These are phyloP conservation scores for Dictyostelium gargantuum DNA, from an alignment of 208 protist species.

Conservation along the genomic window DNA sequence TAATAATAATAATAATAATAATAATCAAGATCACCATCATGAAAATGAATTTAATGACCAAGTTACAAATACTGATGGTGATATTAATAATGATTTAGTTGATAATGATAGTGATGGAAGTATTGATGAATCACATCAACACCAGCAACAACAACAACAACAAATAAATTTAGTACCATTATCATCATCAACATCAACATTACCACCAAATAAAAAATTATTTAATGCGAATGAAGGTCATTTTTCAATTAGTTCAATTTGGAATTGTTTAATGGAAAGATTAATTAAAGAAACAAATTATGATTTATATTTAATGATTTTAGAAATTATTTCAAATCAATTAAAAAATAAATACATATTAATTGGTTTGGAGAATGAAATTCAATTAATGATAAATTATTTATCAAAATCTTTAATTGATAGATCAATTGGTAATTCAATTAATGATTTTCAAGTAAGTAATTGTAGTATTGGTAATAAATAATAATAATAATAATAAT, in stretches of 20 bases:
- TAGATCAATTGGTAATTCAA: not conserved
- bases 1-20: not conserved
- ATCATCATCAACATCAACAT: not conserved
- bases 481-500: not conserved
- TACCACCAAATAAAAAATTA: not conserved
- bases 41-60: too few relatives aligned
- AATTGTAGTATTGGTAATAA: too few relatives aligned
- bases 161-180: not conserved
- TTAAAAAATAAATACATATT: constrained; percentile 46
- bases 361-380: constrained; percentile 3
- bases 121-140: not conserved
- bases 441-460: constrained; percentile 50
- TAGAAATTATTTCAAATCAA: constrained; percentile 16
- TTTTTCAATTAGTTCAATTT: constrained; percentile 9
- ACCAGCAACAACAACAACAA: not conserved
- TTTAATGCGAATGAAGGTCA: constrained; percentile 2
- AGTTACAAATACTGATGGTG: not conserved
- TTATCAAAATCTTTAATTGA: constrained; percentile 28
- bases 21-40: not conserved
- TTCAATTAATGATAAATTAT: constrained; percentile 18
- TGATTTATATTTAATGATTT: constrained; percentile 1
- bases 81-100: not conserved
- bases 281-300: constrained; percentile 1
- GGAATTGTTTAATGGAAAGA: not conserved
- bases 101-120: not conserved